Conservation (phyloP, 2,329 filamentous ascomycete species). For the Penicillium sp. region DNA sequence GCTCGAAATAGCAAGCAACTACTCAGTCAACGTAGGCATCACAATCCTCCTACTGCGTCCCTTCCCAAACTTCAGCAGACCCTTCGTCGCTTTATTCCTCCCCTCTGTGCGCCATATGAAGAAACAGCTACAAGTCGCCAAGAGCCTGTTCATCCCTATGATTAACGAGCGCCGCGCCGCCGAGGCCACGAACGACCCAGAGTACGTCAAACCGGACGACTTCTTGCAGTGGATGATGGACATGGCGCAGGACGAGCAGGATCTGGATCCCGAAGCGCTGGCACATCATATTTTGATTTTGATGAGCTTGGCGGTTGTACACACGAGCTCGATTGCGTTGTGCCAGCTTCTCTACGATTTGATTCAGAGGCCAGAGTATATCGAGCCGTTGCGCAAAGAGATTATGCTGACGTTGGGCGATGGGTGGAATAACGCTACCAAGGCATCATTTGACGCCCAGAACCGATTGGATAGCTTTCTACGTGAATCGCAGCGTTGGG, state of each 20-base stretch:
- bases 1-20: slow-evolving; percentile 36
- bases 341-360: slow-evolving; percentile 55
- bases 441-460: slow-evolving; percentile 20
- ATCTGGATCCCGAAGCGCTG: slow-evolving; percentile 24
- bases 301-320: slow-evolving; percentile 30
- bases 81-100: slow-evolving; percentile 36
- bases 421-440: slow-evolving; percentile 30
- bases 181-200: slow-evolving; percentile 17
- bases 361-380: slow-evolving; percentile 51
- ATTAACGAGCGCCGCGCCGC: slow-evolving; percentile 32
- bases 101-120: slow-evolving; percentile 38
- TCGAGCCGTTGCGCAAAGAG: slow-evolving; percentile 55
- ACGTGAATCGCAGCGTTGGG: slow-evolving; percentile 32
- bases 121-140: slow-evolving; percentile 30
- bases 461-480: slow-evolving; percentile 32
- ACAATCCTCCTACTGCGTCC: slow-evolving; percentile 36
- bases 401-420: slow-evolving; percentile 32
- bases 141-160: slow-evolving; percentile 37
- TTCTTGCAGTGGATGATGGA: slow-evolving; percentile 40
- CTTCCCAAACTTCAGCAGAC: slow-evolving; percentile 37
- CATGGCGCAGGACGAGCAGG: slow-evolving; percentile 22
- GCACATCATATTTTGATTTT: slow-evolving; percentile 30
- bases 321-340: slow-evolving; percentile 32
- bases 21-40: slow-evolving; percentile 38
- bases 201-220: slow-evolving; percentile 30